A percentile compares a stretch with the other conserved stretches of the same genome.
phyloP scores from a whole-genome alignment of 306 rosid genomes.

The Quercus gilva region DNA sequence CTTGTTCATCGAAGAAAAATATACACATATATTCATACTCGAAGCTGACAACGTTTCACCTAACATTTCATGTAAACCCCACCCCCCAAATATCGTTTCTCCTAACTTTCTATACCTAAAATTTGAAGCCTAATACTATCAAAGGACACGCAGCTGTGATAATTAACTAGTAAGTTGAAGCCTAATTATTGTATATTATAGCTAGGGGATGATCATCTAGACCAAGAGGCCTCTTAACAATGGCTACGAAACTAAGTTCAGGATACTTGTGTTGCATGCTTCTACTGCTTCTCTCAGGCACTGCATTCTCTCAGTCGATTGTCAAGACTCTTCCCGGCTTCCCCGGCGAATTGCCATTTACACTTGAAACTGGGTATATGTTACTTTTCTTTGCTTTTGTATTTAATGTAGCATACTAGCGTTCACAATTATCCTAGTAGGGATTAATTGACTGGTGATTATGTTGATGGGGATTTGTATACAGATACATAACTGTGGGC shows the following conservation, averaged over 20 bases:
- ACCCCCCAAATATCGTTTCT: too few species aligned
- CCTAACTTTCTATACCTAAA: too few species aligned
- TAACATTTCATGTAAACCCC: too few species aligned
- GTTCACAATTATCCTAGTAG: not conserved
- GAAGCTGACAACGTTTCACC: too few species aligned
- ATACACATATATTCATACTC: too few species aligned
- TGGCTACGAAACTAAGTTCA: not conserved
- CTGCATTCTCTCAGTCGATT: not conserved
- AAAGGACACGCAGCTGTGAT: too few species aligned
- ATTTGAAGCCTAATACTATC: too few species aligned
- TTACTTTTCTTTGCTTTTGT: not conserved
- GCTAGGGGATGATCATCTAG: not conserved
- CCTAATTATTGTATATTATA: not conserved
- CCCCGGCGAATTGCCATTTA: conserved; percentile 14
- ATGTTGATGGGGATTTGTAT: not conserved
- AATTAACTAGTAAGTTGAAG: not conserved
- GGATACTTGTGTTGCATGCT: conserved; percentile 1
- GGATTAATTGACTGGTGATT: not conserved
- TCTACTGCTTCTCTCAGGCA: conserved; percentile 6
- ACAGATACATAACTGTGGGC: conserved; percentile 18
- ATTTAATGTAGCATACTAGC: too few species aligned
- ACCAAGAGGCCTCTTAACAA: not conserved
- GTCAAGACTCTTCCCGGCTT: conserved; percentile 17
- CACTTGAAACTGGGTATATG: conserved; percentile 12
- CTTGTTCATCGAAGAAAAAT: too few species aligned